These are phyloP conservation scores for Inga leiocalycina DNA, from an alignment of 306 rosid genomes.

Conservation along the genomic window DNA sequence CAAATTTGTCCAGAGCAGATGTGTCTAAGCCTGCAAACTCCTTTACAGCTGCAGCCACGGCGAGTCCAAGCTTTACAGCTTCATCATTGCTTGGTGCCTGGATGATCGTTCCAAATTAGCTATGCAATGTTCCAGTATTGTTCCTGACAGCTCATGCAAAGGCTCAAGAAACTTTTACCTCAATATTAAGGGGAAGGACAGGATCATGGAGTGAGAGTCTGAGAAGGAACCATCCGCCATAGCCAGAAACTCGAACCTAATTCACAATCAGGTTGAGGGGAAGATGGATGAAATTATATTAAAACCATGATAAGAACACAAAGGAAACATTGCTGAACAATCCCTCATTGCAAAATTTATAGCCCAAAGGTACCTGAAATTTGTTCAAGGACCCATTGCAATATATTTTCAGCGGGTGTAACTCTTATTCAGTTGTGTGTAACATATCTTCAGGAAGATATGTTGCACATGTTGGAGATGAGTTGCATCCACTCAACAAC, in stretches of 20 bases:
- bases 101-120: constrained; percentile 33
- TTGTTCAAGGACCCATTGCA: too few relatives aligned
- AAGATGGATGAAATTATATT: constrained; percentile 16
- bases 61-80: constrained; percentile 73
- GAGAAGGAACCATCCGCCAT: constrained; percentile 94
- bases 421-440: too few relatives aligned
- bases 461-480: too few relatives aligned
- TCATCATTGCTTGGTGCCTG: constrained; percentile 76
- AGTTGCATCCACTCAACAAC: too few relatives aligned
- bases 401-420: too few relatives aligned
- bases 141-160: constrained; percentile 1
- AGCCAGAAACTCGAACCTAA: constrained; percentile 89
- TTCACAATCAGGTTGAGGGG: constrained; percentile 34
- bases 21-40: constrained; percentile 76
- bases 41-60: constrained; percentile 63
- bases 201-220: constrained; percentile 96
- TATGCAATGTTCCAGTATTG: neutral
- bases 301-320: neutral
- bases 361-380: too few relatives aligned
- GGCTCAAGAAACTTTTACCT: constrained; percentile 54
- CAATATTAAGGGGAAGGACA: constrained; percentile 95
- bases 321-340: too few relatives aligned
- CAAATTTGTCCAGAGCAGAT: constrained; percentile 77
- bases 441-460: too few relatives aligned
- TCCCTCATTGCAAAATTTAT: too few relatives aligned